Percentiles rank a stretch among this genome's conserved stretches.
Conservation (phyloP, 331 rosid genomes). For the Pyrus hybrid region DNA sequence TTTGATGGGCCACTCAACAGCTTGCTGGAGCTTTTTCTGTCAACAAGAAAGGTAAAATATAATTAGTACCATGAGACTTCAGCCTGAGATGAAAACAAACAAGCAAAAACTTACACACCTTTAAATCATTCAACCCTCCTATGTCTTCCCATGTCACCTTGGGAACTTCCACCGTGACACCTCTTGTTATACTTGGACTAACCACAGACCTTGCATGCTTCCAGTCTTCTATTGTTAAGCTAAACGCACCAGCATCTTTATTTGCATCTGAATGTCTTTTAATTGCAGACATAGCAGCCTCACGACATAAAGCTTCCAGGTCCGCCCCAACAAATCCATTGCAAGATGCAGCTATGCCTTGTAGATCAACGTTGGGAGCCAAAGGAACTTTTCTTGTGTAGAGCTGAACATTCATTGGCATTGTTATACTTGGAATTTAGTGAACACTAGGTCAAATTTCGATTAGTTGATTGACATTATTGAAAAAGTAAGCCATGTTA, state of each 20-base stretch:
- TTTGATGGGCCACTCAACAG: slow-evolving; percentile 92
- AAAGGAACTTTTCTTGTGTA: slow-evolving; percentile 67
- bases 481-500: neutral
- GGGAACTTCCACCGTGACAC: slow-evolving; percentile 81
- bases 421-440: slow-evolving; percentile 10
- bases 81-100: slow-evolving; percentile 9
- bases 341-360: slow-evolving; percentile 68
- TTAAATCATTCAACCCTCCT: slow-evolving; percentile 78
- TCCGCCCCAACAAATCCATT: slow-evolving; percentile 97
- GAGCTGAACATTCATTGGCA: slow-evolving; percentile 41
- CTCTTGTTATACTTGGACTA: slow-evolving; percentile 90
- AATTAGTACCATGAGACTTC: slow-evolving; percentile 6
- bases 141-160: slow-evolving; percentile 90
- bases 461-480: slow-evolving; percentile 5
- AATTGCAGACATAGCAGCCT: slow-evolving; percentile 51
- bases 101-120: slow-evolving; percentile 44
- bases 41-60: slow-evolving; percentile 13
- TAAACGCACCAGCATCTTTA: slow-evolving; percentile 25
- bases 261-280: slow-evolving; percentile 45
- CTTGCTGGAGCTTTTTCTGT: slow-evolving; percentile 87
- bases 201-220: slow-evolving; percentile 57
- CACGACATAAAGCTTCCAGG: slow-evolving; percentile 76
- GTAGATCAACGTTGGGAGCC: slow-evolving; percentile 49
- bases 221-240: slow-evolving; percentile 70
- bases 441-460: neutral